These are phyloP conservation scores for Fusarium proliferatum DNA, from an alignment of 2,329 filamentous ascomycete species.

Conservation along the genomic window DNA sequence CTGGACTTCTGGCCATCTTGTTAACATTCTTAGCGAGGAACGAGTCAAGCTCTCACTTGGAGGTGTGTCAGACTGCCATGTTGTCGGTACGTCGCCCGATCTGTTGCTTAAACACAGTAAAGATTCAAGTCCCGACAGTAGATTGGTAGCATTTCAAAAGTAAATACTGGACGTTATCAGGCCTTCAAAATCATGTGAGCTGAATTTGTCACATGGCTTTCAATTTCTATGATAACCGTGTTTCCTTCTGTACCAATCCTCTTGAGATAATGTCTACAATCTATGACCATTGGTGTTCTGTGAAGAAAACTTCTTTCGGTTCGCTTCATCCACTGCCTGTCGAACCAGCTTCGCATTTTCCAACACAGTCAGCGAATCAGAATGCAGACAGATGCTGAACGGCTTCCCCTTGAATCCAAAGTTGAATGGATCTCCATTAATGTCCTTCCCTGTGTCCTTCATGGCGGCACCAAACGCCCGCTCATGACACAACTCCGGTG, in stretches of 20 bases:
- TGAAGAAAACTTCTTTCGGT: background rate
- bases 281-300: background rate
- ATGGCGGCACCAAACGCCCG: background rate
- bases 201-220: background rate
- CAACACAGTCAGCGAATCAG: background rate
- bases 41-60: background rate
- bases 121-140: background rate
- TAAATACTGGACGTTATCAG: rapidly evolving
- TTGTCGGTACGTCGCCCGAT: background rate
- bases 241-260: background rate
- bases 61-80: background rate
- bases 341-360: background rate
- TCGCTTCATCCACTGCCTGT: background rate
- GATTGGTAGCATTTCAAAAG: too few species aligned
- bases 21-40: background rate
- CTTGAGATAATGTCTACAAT: background rate
- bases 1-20: background rate
- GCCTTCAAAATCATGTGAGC: background rate
- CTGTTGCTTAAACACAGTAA: background rate
- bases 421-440: background rate
- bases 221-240: rapidly evolving
- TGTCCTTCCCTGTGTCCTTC: background rate
- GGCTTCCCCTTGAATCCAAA: background rate
- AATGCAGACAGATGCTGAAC: background rate
- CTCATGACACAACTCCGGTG: background rate